These are phyloP conservation scores for Uncinocarpus reesii DNA, from an alignment of 2,329 filamentous ascomycete genomes.

Conservation along the genomic window DNA sequence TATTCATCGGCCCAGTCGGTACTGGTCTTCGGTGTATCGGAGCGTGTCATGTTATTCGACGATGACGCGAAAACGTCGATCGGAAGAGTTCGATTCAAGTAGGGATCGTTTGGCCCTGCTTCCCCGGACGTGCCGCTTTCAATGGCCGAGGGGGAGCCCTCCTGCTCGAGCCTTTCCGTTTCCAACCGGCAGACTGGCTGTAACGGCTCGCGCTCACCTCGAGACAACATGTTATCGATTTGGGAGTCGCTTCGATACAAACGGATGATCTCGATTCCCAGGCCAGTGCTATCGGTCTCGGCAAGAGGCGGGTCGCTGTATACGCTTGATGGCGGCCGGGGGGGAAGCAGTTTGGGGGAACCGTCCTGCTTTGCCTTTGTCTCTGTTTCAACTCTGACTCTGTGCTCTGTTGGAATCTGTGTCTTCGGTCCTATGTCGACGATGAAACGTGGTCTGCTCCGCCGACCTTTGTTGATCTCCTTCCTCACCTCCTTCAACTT, in stretches of 20 bases:
- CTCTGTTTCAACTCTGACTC: too few species aligned
- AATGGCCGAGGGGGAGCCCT: too few species aligned
- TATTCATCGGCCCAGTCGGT: slow-evolving; percentile 10
- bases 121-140: too few species aligned
- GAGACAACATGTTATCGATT: not conserved
- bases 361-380: not conserved
- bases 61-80: not conserved
- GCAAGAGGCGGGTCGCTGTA: not conserved
- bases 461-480: not conserved
- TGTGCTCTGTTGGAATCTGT: not conserved
- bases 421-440: not conserved
- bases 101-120: too few species aligned
- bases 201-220: not conserved
- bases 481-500: slow-evolving; percentile 7
- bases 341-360: not conserved
- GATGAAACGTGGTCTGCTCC: not conserved
- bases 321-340: not conserved
- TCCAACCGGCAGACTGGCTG: not conserved
- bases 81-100: too few species aligned
- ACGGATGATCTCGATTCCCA: slow-evolving; percentile 11
- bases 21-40: slow-evolving; percentile 6
- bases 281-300: not conserved
- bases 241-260: slow-evolving; percentile 1
- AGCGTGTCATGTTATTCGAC: not conserved
- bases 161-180: not conserved